Evolutionary conservation across 2,329 filamentous ascomycete genomes (phyloP).

Genomic region (Colletotrichum echinochloae): DNA sequence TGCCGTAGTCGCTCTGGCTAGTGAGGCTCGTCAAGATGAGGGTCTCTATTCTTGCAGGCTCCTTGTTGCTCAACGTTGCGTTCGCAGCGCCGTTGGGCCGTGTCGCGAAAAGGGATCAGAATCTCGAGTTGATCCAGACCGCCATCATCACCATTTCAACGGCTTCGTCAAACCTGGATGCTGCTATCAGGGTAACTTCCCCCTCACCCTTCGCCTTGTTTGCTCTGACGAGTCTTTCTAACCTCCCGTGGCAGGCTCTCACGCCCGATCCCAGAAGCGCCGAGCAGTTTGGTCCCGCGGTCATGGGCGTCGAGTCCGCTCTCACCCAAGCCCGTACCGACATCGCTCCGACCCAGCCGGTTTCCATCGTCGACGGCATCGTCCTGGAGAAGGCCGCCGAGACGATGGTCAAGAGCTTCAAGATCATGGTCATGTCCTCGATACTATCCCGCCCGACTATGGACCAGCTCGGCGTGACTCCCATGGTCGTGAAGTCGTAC

Average conservation of each 20-base stretch:
- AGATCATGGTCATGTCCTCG: slow-evolving; percentile 40
- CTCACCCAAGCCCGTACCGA: slow-evolving; percentile 33
- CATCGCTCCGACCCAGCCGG: slow-evolving; percentile 40
- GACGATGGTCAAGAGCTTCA: slow-evolving; percentile 33
- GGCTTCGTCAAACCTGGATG: slow-evolving; percentile 22
- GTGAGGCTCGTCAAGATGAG: slow-evolving; percentile 16
- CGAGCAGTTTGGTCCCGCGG: slow-evolving; percentile 3
- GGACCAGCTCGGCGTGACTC: slow-evolving; percentile 30
- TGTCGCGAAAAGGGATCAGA: slow-evolving; percentile 3
- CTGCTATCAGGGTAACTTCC: slow-evolving; percentile 1
- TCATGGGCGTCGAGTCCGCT: slow-evolving; percentile 29
- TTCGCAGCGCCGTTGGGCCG: slow-evolving; percentile 2
- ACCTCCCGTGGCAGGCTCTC: slow-evolving; percentile 8
- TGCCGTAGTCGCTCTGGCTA: slow-evolving; percentile 1
- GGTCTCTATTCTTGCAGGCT: not conserved
- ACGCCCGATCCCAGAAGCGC: slow-evolving; percentile 22
- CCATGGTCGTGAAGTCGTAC: slow-evolving; percentile 24
- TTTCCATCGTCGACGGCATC: slow-evolving; percentile 44
- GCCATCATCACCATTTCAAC: slow-evolving; percentile 11
- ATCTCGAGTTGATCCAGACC: slow-evolving; percentile 7
- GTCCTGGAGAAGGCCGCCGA: slow-evolving; percentile 30
- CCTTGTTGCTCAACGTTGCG: slow-evolving; percentile 1
- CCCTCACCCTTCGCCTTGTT: too few species aligned
- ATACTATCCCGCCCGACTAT: slow-evolving; percentile 30
- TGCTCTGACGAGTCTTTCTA: not conserved